These are phyloP conservation scores for Yarrowia phangngaensis DNA, from an alignment of 805 yeast species.

Conservation along the genomic window DNA sequence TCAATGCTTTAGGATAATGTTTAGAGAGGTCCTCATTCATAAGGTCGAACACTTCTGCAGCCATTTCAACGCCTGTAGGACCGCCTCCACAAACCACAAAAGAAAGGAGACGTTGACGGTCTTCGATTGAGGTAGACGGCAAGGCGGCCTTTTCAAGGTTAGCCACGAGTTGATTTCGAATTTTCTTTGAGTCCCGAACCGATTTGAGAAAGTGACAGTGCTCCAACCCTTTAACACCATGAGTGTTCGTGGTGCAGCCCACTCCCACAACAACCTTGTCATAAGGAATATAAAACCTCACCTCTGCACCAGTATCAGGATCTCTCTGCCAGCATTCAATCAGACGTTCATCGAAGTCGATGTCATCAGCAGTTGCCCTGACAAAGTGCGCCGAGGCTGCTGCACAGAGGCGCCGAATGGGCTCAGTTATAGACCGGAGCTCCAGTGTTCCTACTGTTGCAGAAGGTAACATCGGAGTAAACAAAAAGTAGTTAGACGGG, in stretches of 20 bases:
- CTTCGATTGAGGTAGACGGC: constrained; percentile 61
- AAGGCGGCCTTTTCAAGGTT: constrained; percentile 60
- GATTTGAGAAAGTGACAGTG: constrained; percentile 60
- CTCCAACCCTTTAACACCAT: constrained; percentile 67
- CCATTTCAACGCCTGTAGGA: constrained; percentile 71
- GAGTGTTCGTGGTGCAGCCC: constrained; percentile 65
- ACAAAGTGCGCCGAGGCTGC: constrained; percentile 56
- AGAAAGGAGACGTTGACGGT: constrained; percentile 56
- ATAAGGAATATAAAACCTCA: constrained; percentile 60
- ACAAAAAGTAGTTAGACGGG: constrained; percentile 64
- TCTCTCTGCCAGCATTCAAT: constrained; percentile 52
- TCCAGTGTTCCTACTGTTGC: constrained; percentile 71
- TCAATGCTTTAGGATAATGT: constrained; percentile 54
- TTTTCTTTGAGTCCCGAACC: constrained; percentile 58
- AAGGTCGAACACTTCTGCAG: constrained; percentile 65
- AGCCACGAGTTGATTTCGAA: constrained; percentile 53
- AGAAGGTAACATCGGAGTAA: constrained; percentile 65
- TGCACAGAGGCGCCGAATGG: constrained; percentile 55
- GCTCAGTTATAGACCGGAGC: constrained; percentile 59
- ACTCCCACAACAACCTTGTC: constrained; percentile 66
- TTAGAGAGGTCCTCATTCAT: constrained; percentile 60
- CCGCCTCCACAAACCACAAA: constrained; percentile 74
- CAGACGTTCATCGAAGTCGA: constrained; percentile 54
- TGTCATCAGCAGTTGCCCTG: constrained; percentile 58
- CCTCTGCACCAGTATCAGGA: constrained; percentile 43